Conservation (phyloP, 305 asterid genomes). For the Fraxinus floribunda region DNA sequence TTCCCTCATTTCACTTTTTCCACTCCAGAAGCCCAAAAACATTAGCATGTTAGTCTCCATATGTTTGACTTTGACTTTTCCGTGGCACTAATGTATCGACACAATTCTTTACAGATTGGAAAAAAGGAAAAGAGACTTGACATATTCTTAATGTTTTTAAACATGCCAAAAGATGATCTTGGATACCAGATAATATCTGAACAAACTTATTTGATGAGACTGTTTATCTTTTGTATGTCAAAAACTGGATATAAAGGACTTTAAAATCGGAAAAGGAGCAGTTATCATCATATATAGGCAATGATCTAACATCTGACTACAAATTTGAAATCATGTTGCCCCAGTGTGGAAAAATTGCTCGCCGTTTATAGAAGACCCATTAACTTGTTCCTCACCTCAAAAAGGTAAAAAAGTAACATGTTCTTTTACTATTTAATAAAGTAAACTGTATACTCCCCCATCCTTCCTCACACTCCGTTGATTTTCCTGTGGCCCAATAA, state of each 20-base stretch:
- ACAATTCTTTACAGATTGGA: neutral
- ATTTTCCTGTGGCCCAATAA: neutral
- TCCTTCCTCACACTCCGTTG: neutral
- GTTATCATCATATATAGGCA: neutral
- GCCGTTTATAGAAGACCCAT: neutral
- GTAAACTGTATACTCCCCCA: neutral
- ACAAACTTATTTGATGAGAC: neutral
- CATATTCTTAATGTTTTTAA: neutral
- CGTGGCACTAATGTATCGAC: neutral
- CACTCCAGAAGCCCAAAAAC: neutral
- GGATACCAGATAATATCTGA: neutral
- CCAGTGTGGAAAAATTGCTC: neutral
- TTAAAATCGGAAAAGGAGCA: neutral
- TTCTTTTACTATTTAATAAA: neutral
- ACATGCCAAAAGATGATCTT: neutral
- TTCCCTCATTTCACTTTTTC: conserved; percentile 3
- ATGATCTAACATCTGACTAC: neutral
- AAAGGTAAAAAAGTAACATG: neutral
- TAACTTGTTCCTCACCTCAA: neutral
- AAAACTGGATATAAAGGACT: neutral
- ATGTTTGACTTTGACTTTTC: neutral
- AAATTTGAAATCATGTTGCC: neutral
- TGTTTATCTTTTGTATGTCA: neutral
- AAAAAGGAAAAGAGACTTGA: neutral
- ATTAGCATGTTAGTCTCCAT: neutral